Evolutionary conservation across 2,329 filamentous ascomycete species (phyloP).

Genomic region (Penicillium sp.): DNA sequence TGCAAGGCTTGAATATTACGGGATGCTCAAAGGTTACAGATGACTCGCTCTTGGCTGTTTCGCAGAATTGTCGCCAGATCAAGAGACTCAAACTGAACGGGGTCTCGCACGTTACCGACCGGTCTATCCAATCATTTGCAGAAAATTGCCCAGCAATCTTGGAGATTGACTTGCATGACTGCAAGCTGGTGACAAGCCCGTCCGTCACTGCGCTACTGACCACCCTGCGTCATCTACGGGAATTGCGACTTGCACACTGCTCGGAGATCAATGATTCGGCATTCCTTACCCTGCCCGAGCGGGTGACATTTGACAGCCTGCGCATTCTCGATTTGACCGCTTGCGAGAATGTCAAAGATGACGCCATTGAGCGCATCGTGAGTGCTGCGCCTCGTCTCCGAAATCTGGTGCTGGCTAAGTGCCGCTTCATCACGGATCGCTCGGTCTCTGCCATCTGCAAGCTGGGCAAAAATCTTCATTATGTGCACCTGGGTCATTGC

Average conservation of each 20-base stretch:
- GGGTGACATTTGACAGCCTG: slow-evolving; percentile 77
- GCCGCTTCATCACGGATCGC: slow-evolving; percentile 85
- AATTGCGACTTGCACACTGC: slow-evolving; percentile 85
- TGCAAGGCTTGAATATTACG: slow-evolving; percentile 93
- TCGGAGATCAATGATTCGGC: slow-evolving; percentile 82
- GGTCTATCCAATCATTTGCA: slow-evolving; percentile 82
- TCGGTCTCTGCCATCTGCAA: slow-evolving; percentile 85
- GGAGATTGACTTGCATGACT: slow-evolving; percentile 93
- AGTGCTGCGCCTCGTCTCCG: slow-evolving; percentile 82
- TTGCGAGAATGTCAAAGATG: slow-evolving; percentile 80
- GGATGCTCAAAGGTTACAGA: slow-evolving; percentile 83
- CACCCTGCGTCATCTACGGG: slow-evolving; percentile 80
- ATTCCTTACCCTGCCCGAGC: slow-evolving; percentile 75
- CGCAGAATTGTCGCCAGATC: slow-evolving; percentile 79
- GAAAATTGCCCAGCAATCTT: slow-evolving; percentile 88
- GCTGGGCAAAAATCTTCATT: slow-evolving; percentile 94
- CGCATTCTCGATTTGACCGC: slow-evolving; percentile 93
- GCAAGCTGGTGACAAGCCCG: slow-evolving; percentile 76
- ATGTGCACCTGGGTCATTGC: slow-evolving; percentile 94
- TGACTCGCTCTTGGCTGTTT: slow-evolving; percentile 78
- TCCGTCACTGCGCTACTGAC: slow-evolving; percentile 80
- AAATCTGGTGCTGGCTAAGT: slow-evolving; percentile 93
- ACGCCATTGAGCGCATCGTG: slow-evolving; percentile 86
- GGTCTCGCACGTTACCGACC: slow-evolving; percentile 81
- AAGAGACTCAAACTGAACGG: slow-evolving; percentile 96